Evolutionary conservation across 345 rosid genomes (phyloP), one percentile per base, ranked within the genome.

Genomic region (Populus nigra): DNA sequence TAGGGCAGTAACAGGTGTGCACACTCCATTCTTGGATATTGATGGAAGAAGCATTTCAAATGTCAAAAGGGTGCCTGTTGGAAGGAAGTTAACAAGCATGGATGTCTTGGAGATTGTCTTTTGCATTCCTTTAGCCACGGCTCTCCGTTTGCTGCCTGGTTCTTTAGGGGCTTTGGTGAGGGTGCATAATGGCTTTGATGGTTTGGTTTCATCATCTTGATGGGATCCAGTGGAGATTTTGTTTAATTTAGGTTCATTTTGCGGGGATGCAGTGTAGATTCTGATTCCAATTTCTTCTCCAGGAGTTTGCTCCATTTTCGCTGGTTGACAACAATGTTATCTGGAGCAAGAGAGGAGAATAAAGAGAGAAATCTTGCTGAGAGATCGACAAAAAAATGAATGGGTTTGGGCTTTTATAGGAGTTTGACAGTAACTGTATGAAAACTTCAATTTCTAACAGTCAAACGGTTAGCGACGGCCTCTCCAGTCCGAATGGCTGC

Each of bases 31-130:
- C 55, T 82, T 84, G 82, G 85, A 85, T 47, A 92, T 78, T 0
- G 97, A 88, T 1, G 94, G 93, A 10, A 92, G 90, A 66, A 92
- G 83, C 97, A 92, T 90, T 73, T 92, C 97, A 72, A 92, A 92
- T 77, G 93, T 92, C 43, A 90, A 74, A 76, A 92, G 92, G 7
- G 97, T 92, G 72, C 97, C 94, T 36, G 94, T 92, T 4, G 92
- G 97, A 18, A 90, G 92, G 79, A 90, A 92, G 65, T 86, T 88
- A 7, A 85, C 90, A 18, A 90, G 89, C 93, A 88, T 84, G 9
- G 97, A 89, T 33, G 94, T 92, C 38, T 90, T 92, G 0, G 93
- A 92, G 35, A 92, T 87, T 5, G 97, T 90, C 25, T 87, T 89
- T 43, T 92, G 97, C 47, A 92, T 89, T 65, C 93, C 94, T 70